Evolutionary conservation across 768 basidiomycete species (phyloP).

Genomic region (Leccinum sublutescens): DNA sequence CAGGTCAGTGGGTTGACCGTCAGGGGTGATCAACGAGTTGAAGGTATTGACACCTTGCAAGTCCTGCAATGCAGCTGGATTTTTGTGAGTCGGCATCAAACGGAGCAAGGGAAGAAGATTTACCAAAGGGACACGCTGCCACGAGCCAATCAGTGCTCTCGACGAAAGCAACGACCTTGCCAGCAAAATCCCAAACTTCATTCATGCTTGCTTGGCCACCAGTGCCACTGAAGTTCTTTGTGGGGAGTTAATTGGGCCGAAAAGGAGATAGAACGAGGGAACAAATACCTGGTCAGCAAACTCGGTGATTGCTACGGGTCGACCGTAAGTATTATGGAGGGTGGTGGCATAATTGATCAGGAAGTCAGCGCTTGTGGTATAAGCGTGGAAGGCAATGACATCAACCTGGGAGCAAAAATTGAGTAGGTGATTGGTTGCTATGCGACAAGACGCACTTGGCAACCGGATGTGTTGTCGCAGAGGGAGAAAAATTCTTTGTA

Average conservation of each 20-base stretch:
- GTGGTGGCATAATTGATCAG: slow-evolving; percentile 52
- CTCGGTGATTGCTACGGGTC: slow-evolving; percentile 59
- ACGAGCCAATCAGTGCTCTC: slow-evolving; percentile 35
- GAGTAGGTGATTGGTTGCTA: background rate
- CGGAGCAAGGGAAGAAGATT: slow-evolving; percentile 10
- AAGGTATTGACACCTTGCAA: slow-evolving; percentile 51
- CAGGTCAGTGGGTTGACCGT: slow-evolving; percentile 49
- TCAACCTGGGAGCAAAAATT: slow-evolving; percentile 44
- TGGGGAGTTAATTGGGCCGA: slow-evolving; percentile 1
- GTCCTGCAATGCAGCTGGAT: slow-evolving; percentile 48
- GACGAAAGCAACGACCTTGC: slow-evolving; percentile 40
- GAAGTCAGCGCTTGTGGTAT: slow-evolving; percentile 47
- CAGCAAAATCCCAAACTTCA: slow-evolving; percentile 48
- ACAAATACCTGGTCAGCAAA: slow-evolving; percentile 60
- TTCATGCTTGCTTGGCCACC: slow-evolving; percentile 35
- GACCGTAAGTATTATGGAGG: slow-evolving; percentile 44
- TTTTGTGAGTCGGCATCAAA: slow-evolving; percentile 7
- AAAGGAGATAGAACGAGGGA: background rate
- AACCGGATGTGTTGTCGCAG: slow-evolving; percentile 40
- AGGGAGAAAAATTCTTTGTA: slow-evolving; percentile 50
- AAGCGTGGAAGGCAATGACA: slow-evolving; percentile 63
- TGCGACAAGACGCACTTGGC: slow-evolving; percentile 43
- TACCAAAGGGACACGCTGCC: slow-evolving; percentile 61
- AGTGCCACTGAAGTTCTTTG: slow-evolving; percentile 51
- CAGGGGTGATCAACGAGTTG: slow-evolving; percentile 49